Evolutionary conservation across 306 rosid species (phyloP), one percentile per base, ranked within the genome.

Genomic region (Begonia masoniana): DNA sequence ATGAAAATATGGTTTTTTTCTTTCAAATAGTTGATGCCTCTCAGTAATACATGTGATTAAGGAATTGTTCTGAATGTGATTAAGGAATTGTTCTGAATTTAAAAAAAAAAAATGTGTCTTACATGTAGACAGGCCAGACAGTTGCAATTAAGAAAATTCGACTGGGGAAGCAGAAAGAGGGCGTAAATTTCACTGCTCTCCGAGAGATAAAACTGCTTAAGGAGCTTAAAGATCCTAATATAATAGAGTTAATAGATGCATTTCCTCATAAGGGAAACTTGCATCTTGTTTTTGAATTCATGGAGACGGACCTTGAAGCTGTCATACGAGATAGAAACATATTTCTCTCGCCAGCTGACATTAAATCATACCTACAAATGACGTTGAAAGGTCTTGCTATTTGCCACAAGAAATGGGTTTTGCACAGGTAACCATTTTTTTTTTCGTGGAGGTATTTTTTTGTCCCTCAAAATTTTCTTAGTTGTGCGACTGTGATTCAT

Each of bases 231-330:
- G 73, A 74, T 74, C 84, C 95, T 6, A 80, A 82, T 56, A 85
- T 88, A 13, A 88, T 88, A 65, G 94, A 88, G 78, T 74, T 88
- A 67, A 88, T 70, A 55, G 97, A 88, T 53, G 86, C 95, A 0
- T 88, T 88, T 75, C 94, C 94, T 0, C 97, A 88, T 62, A 88
- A 88, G 65, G 95, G 78, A 47, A 88, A 88, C 73, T 74, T 88
- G 89, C 97, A 88, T 68, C 95, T 88, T 31, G 97, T 88, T 50
- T 88, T 88, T 62, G 95, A 88, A 48, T 88, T 88, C 76, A 88
- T 88, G 97, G 97, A 88, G 76, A 88, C 95, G 8, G 97, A 88
- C 74, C 95, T 88, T 12, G 97, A 88, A 78, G 95, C 97, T 70
- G 94, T 88, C 46, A 88, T 85, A 74, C 83, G 97, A 16, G 93